These are phyloP conservation scores for Diplocarpon mali DNA, from an alignment of 2,329 filamentous ascomycete species.

Conservation along the genomic window DNA sequence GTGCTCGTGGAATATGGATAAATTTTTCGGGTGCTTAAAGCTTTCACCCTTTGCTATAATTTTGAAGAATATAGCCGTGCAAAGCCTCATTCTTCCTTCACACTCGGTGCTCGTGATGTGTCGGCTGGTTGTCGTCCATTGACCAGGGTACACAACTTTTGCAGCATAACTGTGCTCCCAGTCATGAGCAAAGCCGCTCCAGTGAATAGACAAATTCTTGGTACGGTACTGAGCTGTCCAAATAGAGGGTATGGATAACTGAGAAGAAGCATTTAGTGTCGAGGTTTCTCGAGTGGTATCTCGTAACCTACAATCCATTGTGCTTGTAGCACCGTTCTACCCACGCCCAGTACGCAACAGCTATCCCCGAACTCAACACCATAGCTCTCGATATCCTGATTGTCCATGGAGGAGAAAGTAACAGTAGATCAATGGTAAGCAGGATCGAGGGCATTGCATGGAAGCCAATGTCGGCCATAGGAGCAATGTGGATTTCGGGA, in stretches of 20 bases:
- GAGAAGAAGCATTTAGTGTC: slow-evolving; percentile 8
- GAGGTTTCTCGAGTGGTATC: background rate
- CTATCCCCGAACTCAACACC: slow-evolving; percentile 44
- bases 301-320: slow-evolving; percentile 48
- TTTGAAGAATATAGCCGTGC: background rate
- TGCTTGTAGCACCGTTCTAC: slow-evolving; percentile 58
- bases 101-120: slow-evolving; percentile 1
- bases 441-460: slow-evolving; percentile 56
- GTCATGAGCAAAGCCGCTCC: slow-evolving; percentile 63
- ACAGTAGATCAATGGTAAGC: slow-evolving; percentile 51
- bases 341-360: slow-evolving; percentile 66
- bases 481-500: slow-evolving; percentile 42
- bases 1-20: no score
- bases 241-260: slow-evolving; percentile 88
- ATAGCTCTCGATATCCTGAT: slow-evolving; percentile 49
- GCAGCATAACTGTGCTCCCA: slow-evolving; percentile 53
- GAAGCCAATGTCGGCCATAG: slow-evolving; percentile 50
- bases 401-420: slow-evolving; percentile 64
- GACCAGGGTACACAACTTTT: slow-evolving; percentile 56
- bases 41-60: background rate
- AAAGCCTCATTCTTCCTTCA: background rate
- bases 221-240: slow-evolving; percentile 49
- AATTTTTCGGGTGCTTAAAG: background rate
- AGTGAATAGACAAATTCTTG: slow-evolving; percentile 59
- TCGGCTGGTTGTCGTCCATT: slow-evolving; percentile 44